Evolutionary conservation across 208 protist genomes (phyloP).

Genomic region (Leptomonas pyrrhocoris): DNA sequence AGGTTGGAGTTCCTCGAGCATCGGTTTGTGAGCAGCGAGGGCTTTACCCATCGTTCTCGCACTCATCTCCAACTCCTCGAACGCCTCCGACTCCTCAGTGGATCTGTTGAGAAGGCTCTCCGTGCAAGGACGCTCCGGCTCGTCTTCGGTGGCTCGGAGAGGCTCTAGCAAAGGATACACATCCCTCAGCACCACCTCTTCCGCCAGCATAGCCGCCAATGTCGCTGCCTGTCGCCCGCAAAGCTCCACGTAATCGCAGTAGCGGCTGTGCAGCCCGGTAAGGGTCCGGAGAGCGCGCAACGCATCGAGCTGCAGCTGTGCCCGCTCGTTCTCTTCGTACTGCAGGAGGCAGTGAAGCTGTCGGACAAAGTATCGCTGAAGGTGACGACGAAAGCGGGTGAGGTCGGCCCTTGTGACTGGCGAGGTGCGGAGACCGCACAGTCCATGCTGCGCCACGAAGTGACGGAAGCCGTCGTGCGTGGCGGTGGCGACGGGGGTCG

Average conservation of each 20-base stretch:
- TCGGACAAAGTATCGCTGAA: neutral
- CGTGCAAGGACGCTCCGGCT: neutral
- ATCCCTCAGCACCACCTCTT: neutral
- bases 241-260: conserved; percentile 14
- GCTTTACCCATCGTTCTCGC: neutral
- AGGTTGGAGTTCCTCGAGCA: neutral
- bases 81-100: neutral
- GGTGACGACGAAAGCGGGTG: conserved; percentile 6
- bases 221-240: neutral
- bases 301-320: conserved; percentile 2
- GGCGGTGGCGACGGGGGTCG: neutral
- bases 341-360: conserved; percentile 8
- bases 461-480: conserved; percentile 2
- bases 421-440: neutral
- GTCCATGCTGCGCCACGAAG: neutral
- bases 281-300: conserved; percentile 15
- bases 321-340: conserved; percentile 20
- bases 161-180: neutral
- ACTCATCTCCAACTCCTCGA: conserved; percentile 11
- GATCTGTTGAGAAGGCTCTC: neutral
- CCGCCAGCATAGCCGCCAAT: neutral
- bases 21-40: neutral
- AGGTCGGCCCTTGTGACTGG: neutral
- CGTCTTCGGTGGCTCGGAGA: neutral
- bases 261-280: conserved; percentile 4